These are phyloP conservation scores for Claviceps pazoutovae DNA, from an alignment of 2,329 filamentous ascomycete species.

Conservation along the genomic window DNA sequence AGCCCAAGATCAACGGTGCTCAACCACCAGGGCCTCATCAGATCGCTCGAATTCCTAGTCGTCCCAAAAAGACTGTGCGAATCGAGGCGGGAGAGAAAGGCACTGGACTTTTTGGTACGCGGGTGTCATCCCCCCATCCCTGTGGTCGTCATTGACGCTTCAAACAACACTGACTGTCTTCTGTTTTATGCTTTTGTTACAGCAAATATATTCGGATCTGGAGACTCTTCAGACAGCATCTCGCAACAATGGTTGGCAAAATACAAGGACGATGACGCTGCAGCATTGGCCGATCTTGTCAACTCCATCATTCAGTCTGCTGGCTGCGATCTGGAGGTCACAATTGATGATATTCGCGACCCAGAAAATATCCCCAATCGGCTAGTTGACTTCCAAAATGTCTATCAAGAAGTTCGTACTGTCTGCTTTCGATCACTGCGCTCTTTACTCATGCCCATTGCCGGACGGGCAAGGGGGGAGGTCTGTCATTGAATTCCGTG, in stretches of 20 bases:
- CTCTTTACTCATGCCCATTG: background rate
- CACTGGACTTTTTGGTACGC: slow-evolving; percentile 42
- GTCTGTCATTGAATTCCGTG: background rate
- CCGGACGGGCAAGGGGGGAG: too few species aligned
- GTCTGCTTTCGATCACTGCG: slow-evolving; percentile 1
- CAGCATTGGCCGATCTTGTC: slow-evolving; percentile 46
- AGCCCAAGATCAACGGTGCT: slow-evolving; percentile 48
- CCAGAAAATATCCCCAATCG: slow-evolving; percentile 72
- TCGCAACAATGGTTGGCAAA: slow-evolving; percentile 46
- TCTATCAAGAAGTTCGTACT: slow-evolving; percentile 59
- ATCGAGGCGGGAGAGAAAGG: slow-evolving; percentile 37
- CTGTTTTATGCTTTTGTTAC: slow-evolving; percentile 7
- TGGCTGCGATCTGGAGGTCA: slow-evolving; percentile 69
- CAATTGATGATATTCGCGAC: slow-evolving; percentile 73
- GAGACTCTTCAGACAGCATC: slow-evolving; percentile 40
- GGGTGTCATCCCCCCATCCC: background rate
- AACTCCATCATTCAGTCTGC: slow-evolving; percentile 57
- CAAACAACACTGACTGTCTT: background rate
- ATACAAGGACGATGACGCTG: slow-evolving; percentile 39
- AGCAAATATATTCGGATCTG: slow-evolving; percentile 52
- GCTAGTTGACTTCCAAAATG: slow-evolving; percentile 72
- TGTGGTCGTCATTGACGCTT: background rate
- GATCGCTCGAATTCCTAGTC: slow-evolving; percentile 32
- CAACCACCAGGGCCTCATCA: slow-evolving; percentile 23
- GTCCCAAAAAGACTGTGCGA: slow-evolving; percentile 42